Evolutionary conservation across 1,139 yeast species (phyloP).

Genomic region (Protomyces macrosporus): DNA sequence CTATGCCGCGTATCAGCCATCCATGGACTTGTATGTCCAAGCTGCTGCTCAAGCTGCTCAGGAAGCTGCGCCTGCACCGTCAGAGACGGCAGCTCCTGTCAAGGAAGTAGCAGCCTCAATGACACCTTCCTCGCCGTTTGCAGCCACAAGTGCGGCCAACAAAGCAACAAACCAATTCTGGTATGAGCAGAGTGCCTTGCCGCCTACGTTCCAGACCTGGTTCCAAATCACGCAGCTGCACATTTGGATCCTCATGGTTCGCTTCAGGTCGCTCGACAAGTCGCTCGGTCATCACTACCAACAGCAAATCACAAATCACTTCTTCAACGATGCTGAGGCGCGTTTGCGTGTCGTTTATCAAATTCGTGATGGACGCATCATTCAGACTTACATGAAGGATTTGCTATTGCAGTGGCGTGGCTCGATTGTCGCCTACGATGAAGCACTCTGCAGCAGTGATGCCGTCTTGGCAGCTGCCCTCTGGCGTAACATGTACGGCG

Average conservation of each 20-base stretch:
- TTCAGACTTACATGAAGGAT: conserved; percentile 82
- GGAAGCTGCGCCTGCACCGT: conserved; percentile 5
- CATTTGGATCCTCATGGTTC: conserved; percentile 85
- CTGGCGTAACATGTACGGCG: conserved; percentile 77
- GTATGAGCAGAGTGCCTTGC: conserved; percentile 47
- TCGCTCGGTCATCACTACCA: conserved; percentile 85
- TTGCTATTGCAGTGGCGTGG: conserved; percentile 89
- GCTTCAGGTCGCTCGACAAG: conserved; percentile 95
- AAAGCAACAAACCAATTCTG: conserved; percentile 14
- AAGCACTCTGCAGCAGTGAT: conserved; percentile 74
- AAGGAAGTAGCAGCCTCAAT: not conserved
- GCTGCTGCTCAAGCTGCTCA: conserved; percentile 25
- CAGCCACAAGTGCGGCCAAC: not conserved
- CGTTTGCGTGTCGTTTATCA: conserved; percentile 78
- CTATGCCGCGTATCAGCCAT: conserved; percentile 21
- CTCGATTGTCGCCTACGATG: conserved; percentile 83
- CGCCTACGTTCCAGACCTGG: conserved; percentile 88
- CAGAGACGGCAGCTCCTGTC: not conserved
- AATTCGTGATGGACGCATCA: conserved; percentile 74
- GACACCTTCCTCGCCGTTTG: not conserved
- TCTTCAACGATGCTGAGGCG: conserved; percentile 82
- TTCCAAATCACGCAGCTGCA: conserved; percentile 86
- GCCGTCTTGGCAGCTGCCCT: conserved; percentile 79
- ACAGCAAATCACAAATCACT: conserved; percentile 82
- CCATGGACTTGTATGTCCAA: conserved; percentile 23